A percentile compares a stretch with the other conserved stretches of the same genome.
These are phyloP conservation scores for Torrubiellomyces zombiae DNA, from an alignment of 2,329 filamentous ascomycete genomes.

Conservation along the genomic window DNA sequence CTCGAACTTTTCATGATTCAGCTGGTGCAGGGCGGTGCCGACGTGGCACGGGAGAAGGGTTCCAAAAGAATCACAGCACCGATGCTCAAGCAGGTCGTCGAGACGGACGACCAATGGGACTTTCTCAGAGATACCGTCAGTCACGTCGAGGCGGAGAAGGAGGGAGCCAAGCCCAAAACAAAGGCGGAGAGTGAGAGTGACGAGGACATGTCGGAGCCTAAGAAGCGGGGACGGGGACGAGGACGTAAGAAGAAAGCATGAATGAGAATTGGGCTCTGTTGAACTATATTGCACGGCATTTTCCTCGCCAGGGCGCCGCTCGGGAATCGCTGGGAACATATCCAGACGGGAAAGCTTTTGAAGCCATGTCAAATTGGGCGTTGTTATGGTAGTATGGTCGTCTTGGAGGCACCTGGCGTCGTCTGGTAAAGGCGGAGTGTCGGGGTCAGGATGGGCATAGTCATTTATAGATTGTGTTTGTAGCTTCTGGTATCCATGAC, in stretches of 20 bases:
- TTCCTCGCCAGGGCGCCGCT: no score
- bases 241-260: constrained; percentile 31
- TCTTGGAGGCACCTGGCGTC: no score
- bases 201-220: constrained; percentile 28
- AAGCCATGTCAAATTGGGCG: no score
- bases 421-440: no score
- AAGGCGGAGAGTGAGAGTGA: constrained; percentile 38
- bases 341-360: no score
- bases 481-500: no score
- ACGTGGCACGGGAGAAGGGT: constrained; percentile 64
- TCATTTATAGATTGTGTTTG: no score
- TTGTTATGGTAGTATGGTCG: no score
- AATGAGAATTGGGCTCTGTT: no score
- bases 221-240: constrained; percentile 28
- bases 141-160: constrained; percentile 53
- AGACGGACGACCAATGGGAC: constrained; percentile 82
- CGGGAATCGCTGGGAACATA: no score
- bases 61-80: constrained; percentile 80
- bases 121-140: constrained; percentile 82
- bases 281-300: no score
- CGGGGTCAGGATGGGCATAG: no score
- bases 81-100: constrained; percentile 83
- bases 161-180: constrained; percentile 20
- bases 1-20: constrained; percentile 97
- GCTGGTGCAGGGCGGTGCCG: constrained; percentile 74